Base-by-base conservation (phyloP, 1,284 basidiomycete genomes). In the Puccinia coronata region DNA sequence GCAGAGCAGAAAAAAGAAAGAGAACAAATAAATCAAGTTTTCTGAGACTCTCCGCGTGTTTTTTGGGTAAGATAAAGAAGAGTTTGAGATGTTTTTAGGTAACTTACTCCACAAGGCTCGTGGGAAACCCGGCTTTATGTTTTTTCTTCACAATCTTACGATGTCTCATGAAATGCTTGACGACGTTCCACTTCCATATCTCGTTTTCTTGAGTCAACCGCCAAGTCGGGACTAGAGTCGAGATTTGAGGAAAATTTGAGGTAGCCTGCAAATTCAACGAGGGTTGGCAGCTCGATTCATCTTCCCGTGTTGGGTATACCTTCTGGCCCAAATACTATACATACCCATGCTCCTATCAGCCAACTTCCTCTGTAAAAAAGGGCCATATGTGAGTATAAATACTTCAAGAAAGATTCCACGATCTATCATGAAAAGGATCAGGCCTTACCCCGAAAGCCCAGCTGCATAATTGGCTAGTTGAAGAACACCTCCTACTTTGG, bases 401-500 rank as follows among this genome's bases (percentile, higher is more conserved):
- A n/a, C 18, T 23, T 9, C 34, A 39, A 23, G 51, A 53, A n/a
- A n/a, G 23, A 53, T 63, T 8, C n/a, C 20, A 63, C 34, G 31
- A 20, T 14, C 31, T 14, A 34, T 63, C 8, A 12, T 1, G n/a
- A n/a, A 39, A 39, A 63, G n/a, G n/a, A 67, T 4, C 72, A 47
- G 0, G n/a, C n/a, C n/a, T n/a, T 63, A 81, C 79, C 79, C 79
- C 25, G 79, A 81, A 39, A 81, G 34, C 9, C 59, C 79, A 12
- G 47, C 51, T 36, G 79, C 79, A 53, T 73, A 73, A 51, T 81
- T n/a, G n/a, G n/a, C 78, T 25, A 80, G 55, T 53, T 80, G 78
- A 49, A 80, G 39, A 41, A 73, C 47, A n/a, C 78, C 78, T 36
- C 69, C 70, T 18, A 80, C 70, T 61, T 51, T 51, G 67, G 69